phyloP scores from a whole-genome alignment of 495 filamentous ascomycete species.

The Talaromyces trachyspermus region DNA sequence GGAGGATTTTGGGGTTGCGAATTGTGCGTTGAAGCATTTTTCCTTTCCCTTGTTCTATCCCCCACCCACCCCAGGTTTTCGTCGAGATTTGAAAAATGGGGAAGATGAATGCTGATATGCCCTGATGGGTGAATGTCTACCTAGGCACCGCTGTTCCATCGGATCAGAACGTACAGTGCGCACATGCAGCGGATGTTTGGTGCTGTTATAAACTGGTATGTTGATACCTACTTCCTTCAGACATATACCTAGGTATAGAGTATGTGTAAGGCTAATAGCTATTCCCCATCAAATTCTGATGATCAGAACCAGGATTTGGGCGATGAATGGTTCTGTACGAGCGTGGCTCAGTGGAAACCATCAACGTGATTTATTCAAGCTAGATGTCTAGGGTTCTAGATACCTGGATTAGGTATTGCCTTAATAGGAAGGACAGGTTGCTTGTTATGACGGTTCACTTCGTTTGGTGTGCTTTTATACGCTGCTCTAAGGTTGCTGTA shows the following conservation, averaged over 20 bases:
- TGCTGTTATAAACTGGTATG: constrained; percentile 5
- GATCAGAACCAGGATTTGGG: not conserved
- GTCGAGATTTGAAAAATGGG: too few species aligned
- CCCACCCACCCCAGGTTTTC: not conserved
- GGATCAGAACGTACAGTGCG: constrained; percentile 8
- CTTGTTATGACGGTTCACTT: too few species aligned
- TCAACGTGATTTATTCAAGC: not conserved
- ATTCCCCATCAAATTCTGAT: not conserved
- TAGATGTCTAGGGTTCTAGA: constrained; percentile 3
- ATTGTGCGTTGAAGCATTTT: not conserved
- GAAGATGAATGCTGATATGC: not conserved
- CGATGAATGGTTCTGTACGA: constrained; percentile 4
- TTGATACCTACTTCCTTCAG: not conserved
- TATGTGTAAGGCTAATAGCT: too few species aligned
- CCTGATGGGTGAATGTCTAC: too few species aligned
- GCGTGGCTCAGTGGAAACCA: constrained; percentile 20
- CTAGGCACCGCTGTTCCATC: constrained; percentile 4
- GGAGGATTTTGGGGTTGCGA: not conserved
- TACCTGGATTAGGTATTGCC: too few species aligned
- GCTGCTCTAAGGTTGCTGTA: too few species aligned
- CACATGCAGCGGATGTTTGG: constrained; percentile 3
- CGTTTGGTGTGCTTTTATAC: too few species aligned
- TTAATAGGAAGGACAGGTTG: too few species aligned
- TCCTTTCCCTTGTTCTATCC: not conserved
- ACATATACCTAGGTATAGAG: not conserved